Evolutionary conservation across 2,329 filamentous ascomycete species (phyloP), one percentile per base, ranked within the genome.

Genomic region (Thielaviopsis populi): DNA sequence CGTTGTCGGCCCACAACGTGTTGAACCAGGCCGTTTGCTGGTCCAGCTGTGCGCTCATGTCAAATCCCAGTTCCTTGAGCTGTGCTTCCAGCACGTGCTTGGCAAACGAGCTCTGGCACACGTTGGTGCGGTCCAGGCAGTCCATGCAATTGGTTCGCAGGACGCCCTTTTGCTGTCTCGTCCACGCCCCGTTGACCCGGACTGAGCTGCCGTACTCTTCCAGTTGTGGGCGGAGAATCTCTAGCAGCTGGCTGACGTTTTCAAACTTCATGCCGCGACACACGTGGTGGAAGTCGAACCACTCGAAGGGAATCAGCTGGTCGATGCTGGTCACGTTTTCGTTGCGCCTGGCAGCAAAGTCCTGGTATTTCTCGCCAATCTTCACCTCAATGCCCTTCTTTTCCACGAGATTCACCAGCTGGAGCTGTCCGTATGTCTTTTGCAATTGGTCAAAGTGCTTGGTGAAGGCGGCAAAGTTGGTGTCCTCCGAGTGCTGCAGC

Each of bases 61-160:
- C 83, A 66, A 91, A 86, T 0, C 87, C 88, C 67, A 95, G 84
- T 22, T 82, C 79, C 65, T 83, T 86, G 1, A 99, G 78, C 70
- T 96, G 90, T 40, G 80, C 72, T 68, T 96, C 90, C 1, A 99
- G 79, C 68, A 89, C 88, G 70, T 87, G 84, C 70, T 90, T 88
- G 4, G 83, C 94, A 71, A 91, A 91, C 0, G 91, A 94, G 70
- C 89, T 95, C 74, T 97, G 92, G 48, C 91, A 91, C 24, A 99
- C 91, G 69, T 97, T 97, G 1, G 94, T 99, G 24, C 94, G 84
- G 72, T 99, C 94, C 10, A 99, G 77, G 69, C 94, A 99, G 71
- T 99, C 94, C 94, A 99, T 97, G 73, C 94, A 99, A 71, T 99
- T 99, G 1, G 91, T 96, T 64, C 94, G 82, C n/a, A 97, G 73